Base-by-base conservation (phyloP, 2,329 filamentous ascomycete species). In the Phyllosticta citribraziliensis region DNA sequence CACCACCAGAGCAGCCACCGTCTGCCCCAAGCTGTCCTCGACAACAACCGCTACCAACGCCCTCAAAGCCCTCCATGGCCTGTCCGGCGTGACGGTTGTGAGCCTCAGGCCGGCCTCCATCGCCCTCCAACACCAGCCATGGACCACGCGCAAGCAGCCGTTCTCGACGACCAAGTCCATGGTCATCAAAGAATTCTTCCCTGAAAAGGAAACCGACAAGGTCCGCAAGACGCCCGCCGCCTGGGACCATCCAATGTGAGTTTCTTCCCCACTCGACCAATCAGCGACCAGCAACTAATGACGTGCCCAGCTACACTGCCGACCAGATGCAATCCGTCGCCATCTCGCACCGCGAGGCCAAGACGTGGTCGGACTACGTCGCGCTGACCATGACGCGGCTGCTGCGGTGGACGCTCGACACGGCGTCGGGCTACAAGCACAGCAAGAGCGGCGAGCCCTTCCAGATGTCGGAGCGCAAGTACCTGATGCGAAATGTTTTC, bases 401-500 rank as follows among this genome's bases (percentile, higher is more conserved):
- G 22, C 81, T 91, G 50, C 83, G 93, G 56, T 93, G 84, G 80
- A 85, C 85, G 9, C 90, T 95, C 76, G 93, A 97, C 71, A 76
- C 87, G 40, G 88, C 82, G 17, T 96, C 92, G 0, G 91, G 91
- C 12, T 88, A 91, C 66, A 85, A 84, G 33, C 91, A 96, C 70
- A 82, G 89, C 65, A 82, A 79, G 10, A 76, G 79, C 2, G 82
- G 61, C 69, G 83, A 79, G 76, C 86, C 72, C 69, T 96, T 83
- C 68, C 72, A 73, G 35, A 89, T 89, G 80, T 94, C 84, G 0
- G 92, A 96, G 72, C 79, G 86, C 5, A 94, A 97, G 76, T 99
- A 94, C 87, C 80, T 97, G 67, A 84, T 89, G 56, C 84, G 93
- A 6, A 93, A 96, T 70, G 83, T 99, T 67, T 99, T 99, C 74